These are phyloP conservation scores for Leccinum subtestaceum DNA, from an alignment of 768 basidiomycete genomes.

Conservation along the genomic window DNA sequence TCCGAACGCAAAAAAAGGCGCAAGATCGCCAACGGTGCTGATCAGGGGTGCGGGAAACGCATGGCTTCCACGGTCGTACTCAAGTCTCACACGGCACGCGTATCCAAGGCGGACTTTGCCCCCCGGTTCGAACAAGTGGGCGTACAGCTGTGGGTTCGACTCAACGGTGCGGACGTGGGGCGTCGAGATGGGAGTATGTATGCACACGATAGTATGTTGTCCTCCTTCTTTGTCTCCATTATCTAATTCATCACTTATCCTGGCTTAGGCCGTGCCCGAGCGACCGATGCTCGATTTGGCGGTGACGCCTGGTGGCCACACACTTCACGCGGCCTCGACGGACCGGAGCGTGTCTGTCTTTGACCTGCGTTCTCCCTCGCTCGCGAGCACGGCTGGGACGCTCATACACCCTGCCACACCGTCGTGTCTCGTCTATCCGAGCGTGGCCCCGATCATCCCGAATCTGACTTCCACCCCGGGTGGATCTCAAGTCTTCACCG, in stretches of 20 bases:
- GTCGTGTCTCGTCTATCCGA: conserved; percentile 47
- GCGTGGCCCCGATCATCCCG: neutral
- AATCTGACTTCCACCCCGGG: neutral
- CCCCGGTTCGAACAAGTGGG: conserved; percentile 37
- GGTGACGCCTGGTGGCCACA: conserved; percentile 41
- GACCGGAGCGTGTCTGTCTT: conserved; percentile 73
- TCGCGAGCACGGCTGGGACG: conserved; percentile 37
- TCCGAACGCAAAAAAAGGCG: conserved; percentile 53
- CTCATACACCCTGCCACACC: conserved; percentile 66
- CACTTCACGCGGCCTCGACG: conserved; percentile 61
- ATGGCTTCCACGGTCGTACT: conserved; percentile 74
- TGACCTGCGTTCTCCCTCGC: conserved; percentile 53
- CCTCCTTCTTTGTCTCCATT: neutral
- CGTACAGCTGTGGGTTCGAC: conserved; percentile 83
- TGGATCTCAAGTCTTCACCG: conserved; percentile 61
- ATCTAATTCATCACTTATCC: neutral
- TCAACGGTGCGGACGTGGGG: conserved; percentile 91
- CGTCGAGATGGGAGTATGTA: conserved; percentile 69
- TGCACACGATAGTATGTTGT: conserved; percentile 56
- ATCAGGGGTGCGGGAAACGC: conserved; percentile 38
- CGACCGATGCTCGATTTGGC: conserved; percentile 73
- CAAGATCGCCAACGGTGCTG: conserved; percentile 41
- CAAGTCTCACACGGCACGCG: conserved; percentile 78
- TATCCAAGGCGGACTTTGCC: conserved; percentile 69
- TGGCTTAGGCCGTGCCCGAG: conserved; percentile 57